These are phyloP conservation scores for Physcomitrium patens DNA, from an alignment of 225 moss, liverwort and hornwort genomes.

Conservation along the genomic window DNA sequence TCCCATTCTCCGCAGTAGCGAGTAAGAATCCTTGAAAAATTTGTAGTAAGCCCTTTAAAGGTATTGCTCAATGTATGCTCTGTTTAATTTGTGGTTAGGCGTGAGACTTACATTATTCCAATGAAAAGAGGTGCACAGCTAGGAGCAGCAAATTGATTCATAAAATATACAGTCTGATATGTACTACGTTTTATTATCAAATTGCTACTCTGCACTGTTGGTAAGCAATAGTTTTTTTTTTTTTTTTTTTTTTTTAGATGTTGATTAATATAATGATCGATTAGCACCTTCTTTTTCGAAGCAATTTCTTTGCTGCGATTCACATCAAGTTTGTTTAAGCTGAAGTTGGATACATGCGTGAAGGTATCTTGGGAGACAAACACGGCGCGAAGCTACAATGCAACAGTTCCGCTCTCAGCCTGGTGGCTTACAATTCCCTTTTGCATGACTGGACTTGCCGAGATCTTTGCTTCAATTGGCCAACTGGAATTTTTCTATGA, in stretches of 20 bases:
- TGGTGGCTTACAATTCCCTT: slow-evolving; percentile 70
- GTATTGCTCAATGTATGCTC: background rate
- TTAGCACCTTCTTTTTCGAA: background rate
- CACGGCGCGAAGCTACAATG: slow-evolving; percentile 35
- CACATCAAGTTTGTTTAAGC: background rate
- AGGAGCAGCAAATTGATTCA: background rate
- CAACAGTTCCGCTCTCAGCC: slow-evolving; percentile 45
- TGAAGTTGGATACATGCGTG: slow-evolving; percentile 11
- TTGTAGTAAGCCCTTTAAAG: background rate
- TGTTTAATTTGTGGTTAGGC: background rate
- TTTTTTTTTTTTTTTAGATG: no score
- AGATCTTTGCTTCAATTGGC: slow-evolving; percentile 60
- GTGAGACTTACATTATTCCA: no score
- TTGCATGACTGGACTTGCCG: slow-evolving; percentile 44
- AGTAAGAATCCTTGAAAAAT: background rate
- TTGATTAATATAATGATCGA: background rate
- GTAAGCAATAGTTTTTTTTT: background rate
- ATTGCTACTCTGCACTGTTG: background rate
- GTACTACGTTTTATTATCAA: background rate
- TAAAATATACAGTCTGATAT: no score
- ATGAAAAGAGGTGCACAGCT: background rate
- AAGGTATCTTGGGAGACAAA: slow-evolving; percentile 58
- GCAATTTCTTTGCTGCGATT: background rate
- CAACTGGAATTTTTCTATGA: slow-evolving; percentile 74
- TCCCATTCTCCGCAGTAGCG: background rate